Conservation (phyloP, 257 asterid species). For the Haberlea rhodopensis region DNA sequence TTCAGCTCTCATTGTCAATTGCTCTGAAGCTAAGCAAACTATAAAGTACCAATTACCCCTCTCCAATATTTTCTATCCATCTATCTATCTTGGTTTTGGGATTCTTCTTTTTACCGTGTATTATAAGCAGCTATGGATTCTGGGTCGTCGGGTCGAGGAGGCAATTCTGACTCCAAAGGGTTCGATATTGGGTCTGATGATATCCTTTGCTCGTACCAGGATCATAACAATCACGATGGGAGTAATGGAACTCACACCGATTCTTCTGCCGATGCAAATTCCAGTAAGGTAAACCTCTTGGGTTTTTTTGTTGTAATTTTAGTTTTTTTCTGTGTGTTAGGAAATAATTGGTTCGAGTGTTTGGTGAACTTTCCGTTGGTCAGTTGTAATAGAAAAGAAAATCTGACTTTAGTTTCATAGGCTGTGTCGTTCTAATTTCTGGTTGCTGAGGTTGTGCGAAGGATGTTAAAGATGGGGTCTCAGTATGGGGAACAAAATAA, state of each 20-base stretch:
- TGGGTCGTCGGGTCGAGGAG: conserved; percentile 61
- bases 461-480: too few relatives aligned
- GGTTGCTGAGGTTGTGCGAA: background rate
- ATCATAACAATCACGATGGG: conserved; percentile 58
- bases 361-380: background rate
- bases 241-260: conserved; percentile 63
- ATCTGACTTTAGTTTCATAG: background rate
- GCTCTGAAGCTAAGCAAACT: background rate
- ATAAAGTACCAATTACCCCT: too few relatives aligned
- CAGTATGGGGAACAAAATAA: background rate
- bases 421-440: background rate
- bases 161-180: conserved; percentile 50
- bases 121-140: conserved; percentile 61
- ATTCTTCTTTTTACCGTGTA: background rate
- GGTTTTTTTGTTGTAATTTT: background rate
- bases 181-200: conserved; percentile 83
- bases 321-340: conserved; percentile 2
- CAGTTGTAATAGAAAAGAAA: background rate
- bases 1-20: background rate
- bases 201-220: conserved; percentile 77
- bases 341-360: background rate
- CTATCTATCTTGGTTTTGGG: background rate
- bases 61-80: too few relatives aligned
- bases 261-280: conserved; percentile 36
- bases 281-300: conserved; percentile 36